These are phyloP conservation scores for Luffa acutangula DNA, from an alignment of 306 rosid genomes.

Conservation along the genomic window DNA sequence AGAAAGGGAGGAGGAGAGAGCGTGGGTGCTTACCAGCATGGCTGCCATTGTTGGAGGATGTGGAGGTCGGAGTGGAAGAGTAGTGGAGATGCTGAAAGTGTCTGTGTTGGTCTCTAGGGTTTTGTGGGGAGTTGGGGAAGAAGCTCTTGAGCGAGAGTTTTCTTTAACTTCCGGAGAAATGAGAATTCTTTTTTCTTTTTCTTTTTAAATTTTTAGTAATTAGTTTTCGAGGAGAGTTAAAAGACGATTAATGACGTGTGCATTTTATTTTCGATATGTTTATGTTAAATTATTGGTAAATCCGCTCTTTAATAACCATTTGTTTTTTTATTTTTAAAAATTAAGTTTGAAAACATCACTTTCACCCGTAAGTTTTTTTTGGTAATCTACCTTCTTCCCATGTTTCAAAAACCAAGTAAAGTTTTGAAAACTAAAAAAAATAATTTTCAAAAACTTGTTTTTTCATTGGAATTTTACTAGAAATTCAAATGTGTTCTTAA, in stretches of 20 bases:
- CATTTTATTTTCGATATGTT: too few species aligned
- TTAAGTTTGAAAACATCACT: too few species aligned
- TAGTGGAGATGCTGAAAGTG: neutral
- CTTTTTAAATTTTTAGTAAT: neutral
- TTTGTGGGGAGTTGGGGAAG: neutral
- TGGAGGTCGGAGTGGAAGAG: conserved; percentile 4
- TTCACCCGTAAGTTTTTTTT: too few species aligned
- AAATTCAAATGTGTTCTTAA: too few species aligned
- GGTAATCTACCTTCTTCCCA: too few species aligned
- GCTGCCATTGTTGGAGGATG: conserved; percentile 58
- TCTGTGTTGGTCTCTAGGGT: conserved; percentile 3
- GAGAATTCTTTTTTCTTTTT: neutral
- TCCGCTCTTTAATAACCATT: too few species aligned
- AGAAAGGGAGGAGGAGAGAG: neutral
- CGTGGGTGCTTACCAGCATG: conserved; percentile 54
- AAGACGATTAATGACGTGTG: neutral
- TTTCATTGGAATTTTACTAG: too few species aligned
- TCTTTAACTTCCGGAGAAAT: neutral
- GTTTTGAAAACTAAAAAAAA: too few species aligned
- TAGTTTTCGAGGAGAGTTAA: neutral
- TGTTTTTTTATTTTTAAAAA: too few species aligned
- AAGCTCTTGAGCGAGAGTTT: neutral
- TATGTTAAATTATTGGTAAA: too few species aligned
- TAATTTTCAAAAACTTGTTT: too few species aligned
- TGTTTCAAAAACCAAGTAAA: too few species aligned